Evolutionary conservation across 768 basidiomycete genomes (phyloP).

Genomic region (Boletus tomentosulus): DNA sequence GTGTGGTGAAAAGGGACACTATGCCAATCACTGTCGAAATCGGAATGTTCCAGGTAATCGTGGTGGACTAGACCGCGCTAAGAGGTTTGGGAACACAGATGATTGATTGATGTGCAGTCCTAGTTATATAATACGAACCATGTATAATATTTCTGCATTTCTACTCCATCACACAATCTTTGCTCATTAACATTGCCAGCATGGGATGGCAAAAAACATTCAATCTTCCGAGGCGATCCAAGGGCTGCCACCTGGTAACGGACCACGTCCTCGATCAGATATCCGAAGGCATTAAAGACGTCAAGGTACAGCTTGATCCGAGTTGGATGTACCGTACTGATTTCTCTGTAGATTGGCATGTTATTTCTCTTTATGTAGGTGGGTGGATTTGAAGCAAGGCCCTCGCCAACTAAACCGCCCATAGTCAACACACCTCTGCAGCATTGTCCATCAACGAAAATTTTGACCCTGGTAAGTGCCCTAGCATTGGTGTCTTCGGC

Average conservation of each 20-base stretch:
- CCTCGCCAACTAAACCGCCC: slow-evolving; percentile 21
- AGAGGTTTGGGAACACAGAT: slow-evolving; percentile 27
- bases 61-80: slow-evolving; percentile 66
- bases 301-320: slow-evolving; percentile 44
- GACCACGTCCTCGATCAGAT: slow-evolving; percentile 68
- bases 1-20: slow-evolving; percentile 93
- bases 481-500: neutral
- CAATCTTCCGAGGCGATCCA: slow-evolving; percentile 46
- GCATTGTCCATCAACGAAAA: slow-evolving; percentile 88
- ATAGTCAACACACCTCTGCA: slow-evolving; percentile 73
- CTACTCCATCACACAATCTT: neutral
- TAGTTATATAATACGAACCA: neutral
- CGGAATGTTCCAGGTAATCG: slow-evolving; percentile 88
- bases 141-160: neutral
- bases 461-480: slow-evolving; percentile 62
- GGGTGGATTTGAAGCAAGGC: neutral
- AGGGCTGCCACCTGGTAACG: slow-evolving; percentile 84
- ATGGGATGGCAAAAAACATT: slow-evolving; percentile 96
- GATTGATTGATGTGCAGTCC: slow-evolving; percentile 14
- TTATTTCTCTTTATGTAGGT: slow-evolving; percentile 83
- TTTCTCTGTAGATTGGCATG: slow-evolving; percentile 64
- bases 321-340: neutral
- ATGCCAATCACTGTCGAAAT: slow-evolving; percentile 91
- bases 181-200: neutral
- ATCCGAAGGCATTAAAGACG: slow-evolving; percentile 59